Evolutionary conservation across 257 asterid species (phyloP).

Genomic region (Solanum habrochaites): DNA sequence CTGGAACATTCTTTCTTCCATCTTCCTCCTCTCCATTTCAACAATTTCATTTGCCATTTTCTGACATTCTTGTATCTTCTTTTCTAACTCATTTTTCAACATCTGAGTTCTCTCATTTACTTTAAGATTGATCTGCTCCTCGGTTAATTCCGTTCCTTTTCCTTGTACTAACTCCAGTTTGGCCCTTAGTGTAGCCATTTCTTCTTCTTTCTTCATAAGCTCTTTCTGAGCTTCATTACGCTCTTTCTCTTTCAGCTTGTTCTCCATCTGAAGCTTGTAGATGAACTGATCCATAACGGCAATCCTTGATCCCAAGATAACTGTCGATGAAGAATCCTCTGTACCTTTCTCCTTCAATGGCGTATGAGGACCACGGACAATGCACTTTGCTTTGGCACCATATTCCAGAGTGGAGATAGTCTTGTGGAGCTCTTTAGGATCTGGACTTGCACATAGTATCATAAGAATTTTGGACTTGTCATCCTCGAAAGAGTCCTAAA

Average conservation of each 20-base stretch:
- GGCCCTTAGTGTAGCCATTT: slow-evolving; percentile 41
- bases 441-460: slow-evolving; percentile 95
- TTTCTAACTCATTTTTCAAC: slow-evolving; percentile 49
- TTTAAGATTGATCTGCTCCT: slow-evolving; percentile 48
- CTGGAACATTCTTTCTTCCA: slow-evolving; percentile 51
- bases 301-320: slow-evolving; percentile 62
- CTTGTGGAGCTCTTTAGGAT: slow-evolving; percentile 83
- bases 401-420: slow-evolving; percentile 87
- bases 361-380: slow-evolving; percentile 70
- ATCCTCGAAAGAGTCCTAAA: slow-evolving; percentile 92
- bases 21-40: slow-evolving; percentile 66
- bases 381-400: slow-evolving; percentile 96
- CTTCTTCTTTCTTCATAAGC: slow-evolving; percentile 57
- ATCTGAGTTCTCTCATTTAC: slow-evolving; percentile 38
- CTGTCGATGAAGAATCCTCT: slow-evolving; percentile 71
- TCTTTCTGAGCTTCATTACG: slow-evolving; percentile 51
- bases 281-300: slow-evolving; percentile 82
- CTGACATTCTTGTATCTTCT: slow-evolving; percentile 53
- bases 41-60: slow-evolving; percentile 52
- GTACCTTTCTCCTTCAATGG: slow-evolving; percentile 58
- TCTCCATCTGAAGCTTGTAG: slow-evolving; percentile 66
- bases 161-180: slow-evolving; percentile 40
- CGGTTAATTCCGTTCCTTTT: slow-evolving; percentile 19
- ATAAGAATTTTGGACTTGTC: slow-evolving; percentile 82
- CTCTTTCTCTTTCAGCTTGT: slow-evolving; percentile 56